A percentile compares a stretch with the other conserved stretches of the same genome.
phyloP scores from a whole-genome alignment of 2,329 filamentous ascomycete genomes.

The Fusarium verrucosum region DNA sequence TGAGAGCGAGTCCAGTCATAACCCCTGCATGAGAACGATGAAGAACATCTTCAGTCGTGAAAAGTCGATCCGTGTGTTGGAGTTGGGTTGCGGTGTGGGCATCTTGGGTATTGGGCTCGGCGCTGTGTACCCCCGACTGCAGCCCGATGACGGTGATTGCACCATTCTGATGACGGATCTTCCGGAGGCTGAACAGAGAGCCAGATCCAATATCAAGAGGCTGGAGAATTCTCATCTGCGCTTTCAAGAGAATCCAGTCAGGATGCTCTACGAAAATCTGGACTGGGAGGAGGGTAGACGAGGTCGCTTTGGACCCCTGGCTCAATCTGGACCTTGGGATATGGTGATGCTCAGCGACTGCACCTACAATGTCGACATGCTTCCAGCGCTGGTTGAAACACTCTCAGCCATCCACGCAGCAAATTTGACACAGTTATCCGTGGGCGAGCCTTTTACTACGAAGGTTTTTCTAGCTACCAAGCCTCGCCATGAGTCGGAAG shows the following conservation, averaged over 20 bases:
- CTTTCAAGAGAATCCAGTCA: slow-evolving; percentile 30
- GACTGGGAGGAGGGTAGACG: slow-evolving; percentile 64
- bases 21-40: slow-evolving; percentile 46
- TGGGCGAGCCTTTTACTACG: slow-evolving; percentile 44
- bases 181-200: slow-evolving; percentile 61
- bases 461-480: slow-evolving; percentile 65
- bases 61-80: slow-evolving; percentile 56
- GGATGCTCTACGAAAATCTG: slow-evolving; percentile 62
- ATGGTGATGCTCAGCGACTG: slow-evolving; percentile 67
- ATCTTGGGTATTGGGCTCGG: slow-evolving; percentile 63
- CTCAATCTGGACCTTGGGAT: slow-evolving; percentile 58
- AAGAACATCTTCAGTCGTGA: slow-evolving; percentile 43
- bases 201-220: slow-evolving; percentile 57
- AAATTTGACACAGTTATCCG: slow-evolving; percentile 43
- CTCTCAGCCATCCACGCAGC: slow-evolving; percentile 58
- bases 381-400: slow-evolving; percentile 63
- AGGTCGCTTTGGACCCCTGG: slow-evolving; percentile 56
- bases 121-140: slow-evolving; percentile 45
- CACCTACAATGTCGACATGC: slow-evolving; percentile 68
- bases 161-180: slow-evolving; percentile 66
- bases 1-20: slow-evolving; percentile 40
- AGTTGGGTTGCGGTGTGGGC: slow-evolving; percentile 67
- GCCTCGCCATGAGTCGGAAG: slow-evolving; percentile 63
- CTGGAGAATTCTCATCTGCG: slow-evolving; percentile 33
- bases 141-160: slow-evolving; percentile 32